phyloP scores from a whole-genome alignment of 139 green algal species.

The Tetradesmus obliquus region DNA sequence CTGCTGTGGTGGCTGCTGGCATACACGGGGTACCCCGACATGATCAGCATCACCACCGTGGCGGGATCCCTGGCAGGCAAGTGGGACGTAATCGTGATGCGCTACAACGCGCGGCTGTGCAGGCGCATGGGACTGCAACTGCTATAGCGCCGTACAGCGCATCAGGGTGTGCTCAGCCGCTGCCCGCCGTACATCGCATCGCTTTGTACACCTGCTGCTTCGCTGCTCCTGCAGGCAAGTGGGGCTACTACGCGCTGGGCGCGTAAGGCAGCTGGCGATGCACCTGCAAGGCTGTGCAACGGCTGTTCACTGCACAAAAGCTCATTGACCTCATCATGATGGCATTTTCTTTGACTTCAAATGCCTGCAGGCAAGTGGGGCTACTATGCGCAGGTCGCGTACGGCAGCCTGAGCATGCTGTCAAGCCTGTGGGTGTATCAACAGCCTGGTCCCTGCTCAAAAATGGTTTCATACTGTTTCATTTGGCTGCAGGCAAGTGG shows the following conservation, averaged over 20 bases:
- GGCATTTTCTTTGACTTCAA: no score
- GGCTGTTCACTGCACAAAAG: no score
- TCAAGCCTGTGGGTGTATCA: no score
- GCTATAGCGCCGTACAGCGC: no score
- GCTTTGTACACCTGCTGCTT: no score
- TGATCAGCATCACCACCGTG: slow-evolving; percentile 57
- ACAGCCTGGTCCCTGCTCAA: not conserved
- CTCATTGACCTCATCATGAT: no score
- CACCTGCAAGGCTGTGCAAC: no score
- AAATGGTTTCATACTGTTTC: not conserved
- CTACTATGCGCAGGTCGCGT: slow-evolving; percentile 79
- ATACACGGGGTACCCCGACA: slow-evolving; percentile 84
- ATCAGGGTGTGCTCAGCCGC: no score
- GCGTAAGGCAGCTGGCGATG: slow-evolving; percentile 84
- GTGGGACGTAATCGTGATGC: no score
- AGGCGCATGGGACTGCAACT: not conserved
- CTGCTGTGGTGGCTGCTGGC: slow-evolving; percentile 58
- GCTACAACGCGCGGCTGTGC: no score
- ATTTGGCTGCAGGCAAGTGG: slow-evolving; percentile 55
- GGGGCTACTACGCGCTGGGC: slow-evolving; percentile 75
- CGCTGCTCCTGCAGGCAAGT: slow-evolving; percentile 64
- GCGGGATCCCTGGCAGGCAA: slow-evolving; percentile 53
- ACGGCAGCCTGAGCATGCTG: slow-evolving; percentile 70
- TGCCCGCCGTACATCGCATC: no score
- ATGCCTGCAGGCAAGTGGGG: slow-evolving; percentile 58